These are phyloP conservation scores for Thinopyrum elongatum DNA, from an alignment of 176 grass and related monocot genomes.

Conservation along the genomic window DNA sequence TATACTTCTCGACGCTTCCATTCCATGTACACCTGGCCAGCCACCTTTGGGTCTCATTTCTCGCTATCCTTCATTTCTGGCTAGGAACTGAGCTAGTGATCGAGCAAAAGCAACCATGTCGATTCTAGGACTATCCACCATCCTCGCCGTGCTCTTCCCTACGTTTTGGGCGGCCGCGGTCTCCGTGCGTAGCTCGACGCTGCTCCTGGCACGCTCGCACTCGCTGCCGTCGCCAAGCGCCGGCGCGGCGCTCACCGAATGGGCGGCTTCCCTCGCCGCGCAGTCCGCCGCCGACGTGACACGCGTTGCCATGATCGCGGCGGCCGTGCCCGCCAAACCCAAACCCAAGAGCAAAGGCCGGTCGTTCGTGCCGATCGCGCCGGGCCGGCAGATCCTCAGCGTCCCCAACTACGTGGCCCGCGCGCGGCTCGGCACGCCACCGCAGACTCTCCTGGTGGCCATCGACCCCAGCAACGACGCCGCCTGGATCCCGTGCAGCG, in stretches of 20 bases:
- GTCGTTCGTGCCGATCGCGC: slow-evolving; percentile 58
- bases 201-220: slow-evolving; percentile 53
- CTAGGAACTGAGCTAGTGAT: no score
- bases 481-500: slow-evolving; percentile 69
- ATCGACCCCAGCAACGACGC: slow-evolving; percentile 83
- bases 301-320: slow-evolving; percentile 34
- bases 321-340: background rate
- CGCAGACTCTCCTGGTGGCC: slow-evolving; percentile 63
- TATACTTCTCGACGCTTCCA: background rate
- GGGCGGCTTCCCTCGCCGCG: slow-evolving; percentile 47
- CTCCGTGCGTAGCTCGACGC: slow-evolving; percentile 40
- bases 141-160: background rate
- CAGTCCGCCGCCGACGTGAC: slow-evolving; percentile 49
- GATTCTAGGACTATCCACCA: background rate
- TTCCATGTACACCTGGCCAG: background rate
- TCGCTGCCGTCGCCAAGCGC: background rate
- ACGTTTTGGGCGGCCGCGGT: background rate
- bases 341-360: background rate
- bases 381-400: slow-evolving; percentile 61
- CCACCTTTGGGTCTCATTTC: no score
- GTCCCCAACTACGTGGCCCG: slow-evolving; percentile 82
- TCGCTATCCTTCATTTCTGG: no score
- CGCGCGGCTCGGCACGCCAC: slow-evolving; percentile 51
- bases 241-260: slow-evolving; percentile 14
- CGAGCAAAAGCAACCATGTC: slow-evolving; percentile 21